Conservation (phyloP, 2,329 filamentous ascomycete genomes). For the Apiospora koreana region DNA sequence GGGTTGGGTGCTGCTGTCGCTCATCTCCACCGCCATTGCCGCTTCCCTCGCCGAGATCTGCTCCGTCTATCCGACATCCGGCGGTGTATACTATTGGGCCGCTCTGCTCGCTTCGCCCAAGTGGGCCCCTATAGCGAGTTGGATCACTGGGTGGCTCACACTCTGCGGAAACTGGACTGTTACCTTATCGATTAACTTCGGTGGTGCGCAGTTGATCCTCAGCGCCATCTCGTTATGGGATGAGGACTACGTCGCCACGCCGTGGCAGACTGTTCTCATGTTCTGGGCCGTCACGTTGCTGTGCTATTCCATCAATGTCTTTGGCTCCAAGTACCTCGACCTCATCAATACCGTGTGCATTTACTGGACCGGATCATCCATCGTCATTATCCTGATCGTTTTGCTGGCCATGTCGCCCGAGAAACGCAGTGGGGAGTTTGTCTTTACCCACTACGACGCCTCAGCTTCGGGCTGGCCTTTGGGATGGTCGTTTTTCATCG, state of each 20-base stretch:
- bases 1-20: conserved; percentile 67
- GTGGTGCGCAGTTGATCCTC: conserved; percentile 65
- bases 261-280: conserved; percentile 70
- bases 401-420: conserved; percentile 62
- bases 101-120: conserved; percentile 66
- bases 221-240: conserved; percentile 69
- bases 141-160: conserved; percentile 72
- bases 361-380: conserved; percentile 68
- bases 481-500: conserved; percentile 74
- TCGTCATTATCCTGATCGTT: conserved; percentile 51
- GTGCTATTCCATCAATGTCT: conserved; percentile 66
- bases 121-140: conserved; percentile 68
- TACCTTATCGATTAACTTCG: conserved; percentile 67
- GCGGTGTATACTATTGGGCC: conserved; percentile 72
- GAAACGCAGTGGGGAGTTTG: conserved; percentile 60
- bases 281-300: conserved; percentile 73
- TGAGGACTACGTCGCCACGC: conserved; percentile 67
- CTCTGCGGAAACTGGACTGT: conserved; percentile 74
- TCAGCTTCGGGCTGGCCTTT: conserved; percentile 65
- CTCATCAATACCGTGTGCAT: conserved; percentile 74
- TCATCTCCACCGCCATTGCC: conserved; percentile 65
- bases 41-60: conserved; percentile 70
- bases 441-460: conserved; percentile 70
- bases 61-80: conserved; percentile 67
- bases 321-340: conserved; percentile 60